phyloP scores from a whole-genome alignment of 2,329 filamentous ascomycete species.

The Botrytis sinoallii region DNA sequence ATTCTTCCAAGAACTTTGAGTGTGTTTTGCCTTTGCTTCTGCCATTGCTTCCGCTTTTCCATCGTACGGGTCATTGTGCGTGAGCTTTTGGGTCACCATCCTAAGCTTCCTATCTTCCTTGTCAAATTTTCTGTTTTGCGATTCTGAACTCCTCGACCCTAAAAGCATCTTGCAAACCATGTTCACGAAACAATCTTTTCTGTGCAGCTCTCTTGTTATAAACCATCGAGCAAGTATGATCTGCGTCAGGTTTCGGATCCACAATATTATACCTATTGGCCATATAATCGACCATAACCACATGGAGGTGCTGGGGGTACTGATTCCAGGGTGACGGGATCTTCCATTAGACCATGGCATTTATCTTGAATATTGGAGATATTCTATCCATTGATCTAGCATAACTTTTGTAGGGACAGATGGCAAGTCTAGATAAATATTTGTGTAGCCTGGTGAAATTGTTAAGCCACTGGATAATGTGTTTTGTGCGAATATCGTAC shows the following conservation, averaged over 20 bases:
- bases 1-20: constrained; percentile 12
- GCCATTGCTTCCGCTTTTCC: neutral
- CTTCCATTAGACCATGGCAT: neutral
- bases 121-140: neutral
- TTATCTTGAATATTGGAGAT: neutral
- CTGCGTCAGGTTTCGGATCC: neutral
- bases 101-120: neutral
- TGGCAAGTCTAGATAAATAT: constrained; percentile 2
- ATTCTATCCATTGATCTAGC: constrained; percentile 9
- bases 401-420: constrained; percentile 4
- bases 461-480: neutral
- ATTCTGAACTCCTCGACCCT: neutral
- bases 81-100: neutral
- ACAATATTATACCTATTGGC: constrained; percentile 1
- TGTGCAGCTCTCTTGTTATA: neutral
- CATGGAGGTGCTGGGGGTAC: neutral
- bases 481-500: constrained; percentile 6
- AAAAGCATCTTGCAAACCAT: neutral
- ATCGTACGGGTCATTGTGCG: neutral
- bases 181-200: neutral
- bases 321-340: neutral
- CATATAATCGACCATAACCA: constrained; percentile 7
- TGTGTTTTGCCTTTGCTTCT: neutral
- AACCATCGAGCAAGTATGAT: neutral
- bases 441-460: constrained; percentile 3